Base-by-base conservation (phyloP, 495 filamentous ascomycete species). In the Podospora comata region DNA sequence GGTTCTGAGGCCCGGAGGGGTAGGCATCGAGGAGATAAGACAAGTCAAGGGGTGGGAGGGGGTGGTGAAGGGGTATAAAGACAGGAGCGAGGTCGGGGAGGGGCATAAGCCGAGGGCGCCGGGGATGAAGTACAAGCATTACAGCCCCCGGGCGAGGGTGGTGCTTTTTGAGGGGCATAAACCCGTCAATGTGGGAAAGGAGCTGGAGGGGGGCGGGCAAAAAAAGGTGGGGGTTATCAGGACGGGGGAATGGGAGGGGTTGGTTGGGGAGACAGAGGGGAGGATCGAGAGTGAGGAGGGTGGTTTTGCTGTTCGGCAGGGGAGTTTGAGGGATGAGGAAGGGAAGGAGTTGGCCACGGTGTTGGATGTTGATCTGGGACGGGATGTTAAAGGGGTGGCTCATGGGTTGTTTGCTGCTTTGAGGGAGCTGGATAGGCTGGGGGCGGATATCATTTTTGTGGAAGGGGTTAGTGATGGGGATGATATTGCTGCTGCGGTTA, bases 71-170 rank as follows among this genome's bases (percentile, higher is more conserved):
- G 94, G 86, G 55, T 97, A 97, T 75, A 85, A 87, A 68, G 92
- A 97, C 70, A 74, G 77, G 26, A 82, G 82, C 18, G 85, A 89
- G 70, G 70, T 76, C 18, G 85, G 81, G 2, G 73, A 85, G 74
- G 53, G 34, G 62, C 77, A 82, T 65, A 80, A 82, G 26, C 94
- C 96, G 5, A 86, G 90, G 65, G 94, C 94, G 2, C 95, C 95
- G 9, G 95, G 95, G 2, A 99, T 99, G 95, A 99, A 99, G 75
- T 99, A 99, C 78, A 90, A 93, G 72, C 95, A 99, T 76, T 99
- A 99, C 75, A 96, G 93, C 23, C 95, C 95, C 0, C 91, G 90
- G 74, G 95, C 95, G 18, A 88, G 84, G 34, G 94, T 99, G 11
- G 80, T 97, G 26, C 82, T 99, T 1, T 95, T 91, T 75, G 91